phyloP scores from a whole-genome alignment of 768 basidiomycete genomes.

The Kockovaella imperatae region DNA sequence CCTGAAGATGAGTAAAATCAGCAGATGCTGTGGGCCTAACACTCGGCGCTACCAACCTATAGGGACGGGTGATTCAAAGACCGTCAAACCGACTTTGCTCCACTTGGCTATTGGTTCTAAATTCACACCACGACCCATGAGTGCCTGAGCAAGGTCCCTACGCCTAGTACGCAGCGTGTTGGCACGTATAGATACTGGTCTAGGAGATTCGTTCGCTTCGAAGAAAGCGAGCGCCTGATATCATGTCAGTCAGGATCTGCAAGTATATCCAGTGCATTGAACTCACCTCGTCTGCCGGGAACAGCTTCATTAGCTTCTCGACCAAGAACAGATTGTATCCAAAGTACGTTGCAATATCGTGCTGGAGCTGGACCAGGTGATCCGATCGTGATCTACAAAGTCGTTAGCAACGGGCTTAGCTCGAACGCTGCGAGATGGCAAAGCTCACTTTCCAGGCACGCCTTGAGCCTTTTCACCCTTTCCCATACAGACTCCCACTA shows the following conservation, averaged over 20 bases:
- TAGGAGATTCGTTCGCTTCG: slow-evolving; percentile 88
- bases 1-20: no score
- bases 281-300: slow-evolving; percentile 80
- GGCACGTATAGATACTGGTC: slow-evolving; percentile 95
- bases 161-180: slow-evolving; percentile 91
- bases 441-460: slow-evolving; percentile 41
- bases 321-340: slow-evolving; percentile 94
- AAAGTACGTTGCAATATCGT: slow-evolving; percentile 90
- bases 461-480: slow-evolving; percentile 42
- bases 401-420: slow-evolving; percentile 2
- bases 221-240: slow-evolving; percentile 93
- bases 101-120: slow-evolving; percentile 98
- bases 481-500: slow-evolving; percentile 40
- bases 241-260: neutral
- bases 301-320: slow-evolving; percentile 88
- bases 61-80: slow-evolving; percentile 91
- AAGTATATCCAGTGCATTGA: neutral
- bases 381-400: slow-evolving; percentile 69
- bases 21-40: no score
- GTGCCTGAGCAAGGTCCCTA: slow-evolving; percentile 83
- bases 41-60: slow-evolving; percentile 58
- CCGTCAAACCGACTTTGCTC: slow-evolving; percentile 98
- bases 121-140: slow-evolving; percentile 93
- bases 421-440: neutral
- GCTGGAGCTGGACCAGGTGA: slow-evolving; percentile 75